Evolutionary conservation across 495 filamentous ascomycete species (phyloP).

Genomic region (Coniosporium apollinis): DNA sequence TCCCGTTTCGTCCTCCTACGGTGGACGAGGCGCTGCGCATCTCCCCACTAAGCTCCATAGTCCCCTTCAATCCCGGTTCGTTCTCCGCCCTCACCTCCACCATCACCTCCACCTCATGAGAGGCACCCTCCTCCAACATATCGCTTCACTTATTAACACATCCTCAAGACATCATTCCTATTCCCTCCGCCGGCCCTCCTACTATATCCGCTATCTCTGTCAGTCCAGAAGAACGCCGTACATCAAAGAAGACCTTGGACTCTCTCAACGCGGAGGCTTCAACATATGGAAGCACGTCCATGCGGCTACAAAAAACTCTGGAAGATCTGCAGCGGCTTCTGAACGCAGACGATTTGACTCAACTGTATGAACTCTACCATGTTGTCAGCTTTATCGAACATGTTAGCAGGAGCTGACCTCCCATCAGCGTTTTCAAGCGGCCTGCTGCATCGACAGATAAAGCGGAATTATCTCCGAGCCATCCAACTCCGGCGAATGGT

Average conservation of each 20-base stretch:
- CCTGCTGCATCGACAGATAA: too few species aligned
- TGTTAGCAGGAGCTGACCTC: conserved; percentile 8
- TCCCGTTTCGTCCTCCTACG: conserved; percentile 30
- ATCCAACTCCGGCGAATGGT: too few species aligned
- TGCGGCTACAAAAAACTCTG: conserved; percentile 24
- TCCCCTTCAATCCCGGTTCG: conserved; percentile 71
- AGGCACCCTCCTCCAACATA: conserved; percentile 69
- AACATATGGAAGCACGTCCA: conserved; percentile 10
- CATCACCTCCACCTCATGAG: conserved; percentile 86
- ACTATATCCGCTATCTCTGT: conserved; percentile 23
- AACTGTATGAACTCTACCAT: conserved; percentile 42
- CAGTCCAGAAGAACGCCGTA: conserved; percentile 17
- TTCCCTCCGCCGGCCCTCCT: conserved; percentile 39
- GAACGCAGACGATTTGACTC: conserved; percentile 47
- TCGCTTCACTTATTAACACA: conserved; percentile 35
- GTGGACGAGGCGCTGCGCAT: conserved; percentile 81
- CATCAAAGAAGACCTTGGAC: conserved; percentile 10
- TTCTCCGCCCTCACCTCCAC: neutral
- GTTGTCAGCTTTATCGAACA: conserved; percentile 3
- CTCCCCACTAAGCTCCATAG: conserved; percentile 77
- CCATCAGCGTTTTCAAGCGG: conserved; percentile 52
- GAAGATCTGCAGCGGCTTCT: conserved; percentile 54
- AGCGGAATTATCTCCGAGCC: too few species aligned
- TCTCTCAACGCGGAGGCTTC: conserved; percentile 17
- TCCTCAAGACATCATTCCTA: conserved; percentile 45